Conservation (phyloP, 768 basidiomycete genomes). For the Mycena venus region DNA sequence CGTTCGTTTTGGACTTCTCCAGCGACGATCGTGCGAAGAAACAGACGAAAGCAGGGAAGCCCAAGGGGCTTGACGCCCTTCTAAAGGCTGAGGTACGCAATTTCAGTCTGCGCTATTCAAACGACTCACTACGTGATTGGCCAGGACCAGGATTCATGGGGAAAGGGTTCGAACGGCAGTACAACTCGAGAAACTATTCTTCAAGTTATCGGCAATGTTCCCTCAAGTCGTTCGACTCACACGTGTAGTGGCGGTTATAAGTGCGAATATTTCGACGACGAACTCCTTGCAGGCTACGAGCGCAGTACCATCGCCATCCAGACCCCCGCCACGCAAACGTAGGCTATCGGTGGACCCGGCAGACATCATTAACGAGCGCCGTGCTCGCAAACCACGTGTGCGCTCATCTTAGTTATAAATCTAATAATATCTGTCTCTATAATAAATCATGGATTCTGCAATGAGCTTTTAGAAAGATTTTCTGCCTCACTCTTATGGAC, state of each 20-base stretch:
- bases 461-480: too few relatives aligned
- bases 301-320: too few relatives aligned
- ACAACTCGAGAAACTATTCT: background rate
- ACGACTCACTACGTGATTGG: background rate
- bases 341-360: too few relatives aligned
- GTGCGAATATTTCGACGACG: background rate
- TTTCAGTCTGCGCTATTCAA: too few relatives aligned
- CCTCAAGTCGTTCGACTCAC: background rate
- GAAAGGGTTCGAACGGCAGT: constrained; percentile 4
- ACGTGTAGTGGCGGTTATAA: too few relatives aligned
- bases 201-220: background rate
- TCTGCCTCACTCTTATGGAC: too few relatives aligned
- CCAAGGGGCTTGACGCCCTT: background rate
- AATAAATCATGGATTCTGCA: too few relatives aligned
- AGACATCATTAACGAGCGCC: too few relatives aligned
- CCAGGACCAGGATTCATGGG: constrained; percentile 18
- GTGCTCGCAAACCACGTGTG: too few relatives aligned
- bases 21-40: background rate
- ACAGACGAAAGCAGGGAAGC: background rate
- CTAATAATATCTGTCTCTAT: too few relatives aligned
- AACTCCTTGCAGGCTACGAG: background rate
- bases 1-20: background rate
- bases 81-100: constrained; percentile 1
- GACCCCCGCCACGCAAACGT: too few relatives aligned
- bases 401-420: too few relatives aligned